Evolutionary conservation across 495 filamentous ascomycete genomes (phyloP), one percentile per base, ranked within the genome.

Genomic region (Neurospora hispaniola): DNA sequence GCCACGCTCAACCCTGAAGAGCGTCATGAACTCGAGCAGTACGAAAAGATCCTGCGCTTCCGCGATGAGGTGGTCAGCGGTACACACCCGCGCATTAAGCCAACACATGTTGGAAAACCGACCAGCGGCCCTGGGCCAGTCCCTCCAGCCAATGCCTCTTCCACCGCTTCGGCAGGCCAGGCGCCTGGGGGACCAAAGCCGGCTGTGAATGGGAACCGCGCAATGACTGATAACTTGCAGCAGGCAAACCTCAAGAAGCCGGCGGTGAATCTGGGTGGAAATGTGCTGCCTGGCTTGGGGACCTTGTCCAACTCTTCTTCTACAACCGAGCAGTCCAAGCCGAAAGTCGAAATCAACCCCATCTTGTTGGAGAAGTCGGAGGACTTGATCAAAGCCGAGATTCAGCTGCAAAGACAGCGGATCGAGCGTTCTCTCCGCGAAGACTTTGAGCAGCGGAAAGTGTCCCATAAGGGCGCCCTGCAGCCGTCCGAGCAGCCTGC

Each of bases 341-440:
- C 80, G 38, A 85, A 82, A 70, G 80, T 85, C 35, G 83, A 86
- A 73, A 91, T 95, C 76, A 89, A 94, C 79, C 93, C 93, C 41
- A 89, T 96, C 38, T 86, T 96, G 74, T 82, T 95, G 80, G 88
- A 90, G 71, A 97, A 97, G 80, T 94, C 94, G 69, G 92, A 94
- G 77, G 89, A 91, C 76, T 83, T 95, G 68, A 89, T 93, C 71
- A 91, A 90, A 79, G 94, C 93, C 76, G 93, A 97, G 80, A 86
- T 93, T 74, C 89, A 92, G 75, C 79, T 94, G 71, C 92, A 93
- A 79, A 88, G 96, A 68, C 88, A 93, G 79, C 89, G 90, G 69
- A 80, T 98, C 77, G 96, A 99, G 79, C 88, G 89, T 72, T 82
- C 83, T 20, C 84, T 99, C 74, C 90, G 88, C 78, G 89, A 94